A percentile compares a stretch with the other conserved stretches of the same genome.
phyloP scores from a whole-genome alignment of 2,329 filamentous ascomycete species.

The Sclerotiophoma versabilis region DNA sequence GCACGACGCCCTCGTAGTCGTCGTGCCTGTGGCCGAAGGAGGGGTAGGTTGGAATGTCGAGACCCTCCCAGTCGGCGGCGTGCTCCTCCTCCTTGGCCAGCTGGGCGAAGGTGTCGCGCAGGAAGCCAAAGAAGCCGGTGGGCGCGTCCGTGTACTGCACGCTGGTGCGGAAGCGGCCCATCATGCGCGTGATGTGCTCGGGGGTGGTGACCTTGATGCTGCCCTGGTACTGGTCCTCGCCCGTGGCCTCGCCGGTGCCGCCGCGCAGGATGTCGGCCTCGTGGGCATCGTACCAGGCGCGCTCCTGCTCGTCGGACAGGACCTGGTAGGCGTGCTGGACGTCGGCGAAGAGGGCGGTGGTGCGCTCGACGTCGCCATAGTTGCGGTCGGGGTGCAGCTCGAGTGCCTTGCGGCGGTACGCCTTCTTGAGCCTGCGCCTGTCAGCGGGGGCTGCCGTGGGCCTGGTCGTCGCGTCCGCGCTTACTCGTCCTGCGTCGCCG shows the following conservation, averaged over 20 bases:
- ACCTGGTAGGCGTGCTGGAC: conserved; percentile 93
- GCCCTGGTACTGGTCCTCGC: conserved; percentile 65
- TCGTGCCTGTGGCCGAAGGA: conserved; percentile 82
- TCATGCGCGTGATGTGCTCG: conserved; percentile 78
- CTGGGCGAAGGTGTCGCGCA: conserved; percentile 78
- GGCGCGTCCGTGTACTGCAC: conserved; percentile 82
- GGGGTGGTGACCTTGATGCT: conserved; percentile 80
- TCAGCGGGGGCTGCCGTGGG: conserved; percentile 6
- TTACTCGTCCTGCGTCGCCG: conserved; percentile 82
- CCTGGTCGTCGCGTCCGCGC: too few relatives aligned
- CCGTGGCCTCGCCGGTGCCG: conserved; percentile 58
- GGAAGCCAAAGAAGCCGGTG: conserved; percentile 82
- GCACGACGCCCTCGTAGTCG: conserved; percentile 76
- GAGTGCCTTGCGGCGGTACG: conserved; percentile 87
- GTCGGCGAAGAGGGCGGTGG: conserved; percentile 87
- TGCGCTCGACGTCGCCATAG: conserved; percentile 80
- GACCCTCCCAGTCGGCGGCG: conserved; percentile 72
- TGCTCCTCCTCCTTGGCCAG: conserved; percentile 81
- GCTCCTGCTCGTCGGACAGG: conserved; percentile 93
- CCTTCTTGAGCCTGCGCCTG: conserved; percentile 80
- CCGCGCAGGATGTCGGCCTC: conserved; percentile 81
- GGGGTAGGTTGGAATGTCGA: conserved; percentile 72
- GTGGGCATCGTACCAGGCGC: conserved; percentile 97
- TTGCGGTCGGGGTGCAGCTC: conserved; percentile 97
- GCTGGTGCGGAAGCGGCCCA: conserved; percentile 79